Base-by-base conservation (phyloP, 2,329 filamentous ascomycete species). In the Colletotrichum gloeosporioides region DNA sequence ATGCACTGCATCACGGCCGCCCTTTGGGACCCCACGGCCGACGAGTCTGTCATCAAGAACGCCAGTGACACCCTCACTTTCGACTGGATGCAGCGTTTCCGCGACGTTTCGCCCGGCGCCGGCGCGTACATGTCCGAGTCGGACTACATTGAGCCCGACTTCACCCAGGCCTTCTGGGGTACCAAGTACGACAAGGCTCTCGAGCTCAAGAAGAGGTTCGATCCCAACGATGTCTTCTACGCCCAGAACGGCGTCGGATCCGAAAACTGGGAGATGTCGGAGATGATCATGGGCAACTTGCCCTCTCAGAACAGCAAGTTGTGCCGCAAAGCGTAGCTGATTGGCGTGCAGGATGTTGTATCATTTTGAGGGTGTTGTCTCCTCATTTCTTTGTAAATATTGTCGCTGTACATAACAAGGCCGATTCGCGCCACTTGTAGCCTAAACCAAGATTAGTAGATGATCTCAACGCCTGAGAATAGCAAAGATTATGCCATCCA, bases 1-100 rank as follows among this genome's bases (percentile, higher is more conserved):
- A 79, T 86, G 78, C 86, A 77, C 32, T 68, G 83, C 55, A 65
- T 57, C 86, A 84, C 82, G 6, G 81, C 79, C 8, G 80, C 79
- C 1, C 62, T 80, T 0, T 10, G 39, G 0, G 86, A 85, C 27
- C 57, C 78, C 1, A 83, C 85, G 0, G 81, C 86, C 6, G 84
- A 87, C 66, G 61, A 79, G 7, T 82, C 83, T 0, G 82, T 84
- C 0, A 78, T 82, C 55, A 77, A 78, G 0, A 78, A 82, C 1
- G 81, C 83, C 1, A 80, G 85, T 0, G 62, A 79, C 1, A 71
- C 73, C 1, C 67, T 88, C 4, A 80, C 85, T 16, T 66, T 69
- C 0, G 77, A 79, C 0, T 82, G 82, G 73, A 82, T 84, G 36
- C 78, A 86, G n/a, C 83, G 84, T 0, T 77, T 90, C 12, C 84